phyloP scores from a whole-genome alignment of 495 filamentous ascomycete species.

The Penicillium malachiteum region DNA sequence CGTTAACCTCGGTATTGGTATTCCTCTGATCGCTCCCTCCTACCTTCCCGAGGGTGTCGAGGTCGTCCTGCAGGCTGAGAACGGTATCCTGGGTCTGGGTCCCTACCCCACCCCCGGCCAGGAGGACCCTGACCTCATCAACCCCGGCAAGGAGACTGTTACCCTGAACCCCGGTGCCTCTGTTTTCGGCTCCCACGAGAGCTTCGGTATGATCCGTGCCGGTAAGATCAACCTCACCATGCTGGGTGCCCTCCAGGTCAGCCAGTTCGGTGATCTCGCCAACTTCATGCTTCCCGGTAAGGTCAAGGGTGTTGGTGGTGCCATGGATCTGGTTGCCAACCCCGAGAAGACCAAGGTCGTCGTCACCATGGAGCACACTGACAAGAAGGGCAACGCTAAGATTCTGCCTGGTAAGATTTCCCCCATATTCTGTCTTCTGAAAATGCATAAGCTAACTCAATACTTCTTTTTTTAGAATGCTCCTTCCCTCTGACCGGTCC shows the following conservation, averaged over 20 bases:
- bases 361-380: conserved; percentile 86
- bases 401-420: conserved; percentile 51
- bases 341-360: conserved; percentile 82
- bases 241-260: conserved; percentile 87
- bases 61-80: conserved; percentile 85
- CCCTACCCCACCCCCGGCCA: conserved; percentile 74
- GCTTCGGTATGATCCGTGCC: conserved; percentile 88
- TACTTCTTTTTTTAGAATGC: conserved; percentile 50
- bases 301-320: conserved; percentile 90
- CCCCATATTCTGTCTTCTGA: neutral
- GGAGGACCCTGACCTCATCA: conserved; percentile 88
- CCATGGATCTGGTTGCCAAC: conserved; percentile 89
- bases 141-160: conserved; percentile 91
- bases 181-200: conserved; percentile 81
- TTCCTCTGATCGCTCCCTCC: conserved; percentile 82
- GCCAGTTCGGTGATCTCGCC: conserved; percentile 58
- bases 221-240: conserved; percentile 89
- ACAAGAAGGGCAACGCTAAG: conserved; percentile 87
- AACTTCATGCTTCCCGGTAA: conserved; percentile 80
- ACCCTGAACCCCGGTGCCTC: conserved; percentile 75
- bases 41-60: conserved; percentile 76
- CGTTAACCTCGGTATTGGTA: conserved; percentile 88
- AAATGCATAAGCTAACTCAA: conserved; percentile 24
- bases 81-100: conserved; percentile 85
- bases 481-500: conserved; percentile 83